Base-by-base conservation (phyloP, 129 eudicot genomes). In the Logfia minima region DNA sequence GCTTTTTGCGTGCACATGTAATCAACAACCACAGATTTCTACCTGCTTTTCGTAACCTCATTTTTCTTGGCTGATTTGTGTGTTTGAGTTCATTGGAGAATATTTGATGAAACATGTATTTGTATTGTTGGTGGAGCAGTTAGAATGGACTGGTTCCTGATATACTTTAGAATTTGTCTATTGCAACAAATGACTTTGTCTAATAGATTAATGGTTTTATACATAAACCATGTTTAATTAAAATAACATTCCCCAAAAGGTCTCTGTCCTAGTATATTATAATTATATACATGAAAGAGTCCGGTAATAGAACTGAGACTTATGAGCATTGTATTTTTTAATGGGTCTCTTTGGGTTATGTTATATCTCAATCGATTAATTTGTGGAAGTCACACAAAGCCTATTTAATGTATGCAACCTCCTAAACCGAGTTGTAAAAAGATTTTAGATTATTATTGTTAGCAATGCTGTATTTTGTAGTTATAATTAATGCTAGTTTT, bases 1-100 rank as follows among this genome's bases (percentile, higher is more conserved):
- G 22, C 26, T 62, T 87, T 75, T 62, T 79, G 59, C 66, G 78
- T 14, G 70, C 75, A 22, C 86, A 84, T 70, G 90, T 68, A 68
- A 85, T 83, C 56, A 77, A 76, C 88, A 84, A 80, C 96, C 90
- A 82, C 66, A 84, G 68, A 41, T 80, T 85, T 59, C 71, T 70
- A 14, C 79, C 28, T 6, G 26, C 13, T 58, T 13, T 58, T 3
- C 14, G 23, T 58, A 58, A 58, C 28, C 14, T 58, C 63, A 58
- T 58, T 8, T 6, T 22, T 8, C 10, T n/a, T 58, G 63, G 63
- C 63, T 58, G 63, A 58, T 58, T 19, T 8, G 63, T 6, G 63
- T 6, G 26, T 58, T 58, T 58, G 13, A 22, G 28, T 56, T 21
- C 63, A 2, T 58, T 58, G 3, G 63, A n/a, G 13, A 22, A 58